Base-by-base conservation (phyloP, 1,284 basidiomycete genomes). In the Cystobasidium sp. region DNA sequence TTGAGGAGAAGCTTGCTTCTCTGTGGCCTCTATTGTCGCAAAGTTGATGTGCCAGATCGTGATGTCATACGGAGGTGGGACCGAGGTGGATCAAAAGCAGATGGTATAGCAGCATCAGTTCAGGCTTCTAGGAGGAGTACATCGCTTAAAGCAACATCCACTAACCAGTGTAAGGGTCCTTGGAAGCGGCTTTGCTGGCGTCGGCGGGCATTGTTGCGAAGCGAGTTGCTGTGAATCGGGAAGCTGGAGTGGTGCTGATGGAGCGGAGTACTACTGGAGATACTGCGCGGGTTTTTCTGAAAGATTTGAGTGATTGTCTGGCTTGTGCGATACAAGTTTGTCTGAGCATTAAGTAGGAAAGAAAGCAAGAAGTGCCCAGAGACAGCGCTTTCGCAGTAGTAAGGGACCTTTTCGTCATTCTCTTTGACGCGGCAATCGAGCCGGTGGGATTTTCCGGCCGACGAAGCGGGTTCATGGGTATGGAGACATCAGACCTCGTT, bases 91-190 rank as follows among this genome's bases (percentile, higher is more conserved):
- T 9, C 6, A 56, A 1, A 43, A 4, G 18, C 39, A 10, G 52
- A 14, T 46, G 44, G 0, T 43, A 20, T n/a, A 24, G 22, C 14
- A 41, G 56, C 39, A 59, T 41, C 31, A 59, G 24, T 37, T 3
- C 24, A 31, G 22, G 39, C 9, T 31, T 37, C 10, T 56, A 3
- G 6, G 39, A 41, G 56, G 37, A 41, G 12, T 9, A 37, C 8
- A 37, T 18, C 46, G 37, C 1, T 37, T 2, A 39, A 12, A n/a
- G 10, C n/a, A 12, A 51, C 12, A 20, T 0, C 24, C 24, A 55
- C 69, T 6, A 22, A 71, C 69, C 69, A 61, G 59, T 58, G 63
- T 73, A 73, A 58, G 70, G 70, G 63, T 73, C 70, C 70, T 73
- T 73, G 61, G 70, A 65, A 22, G 62, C 62, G 44, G 70, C 63